Percentiles rank a stretch among this genome's conserved stretches.
phyloP scores from a whole-genome alignment of 2,329 filamentous ascomycete genomes.

The Grosmannia huntii region DNA sequence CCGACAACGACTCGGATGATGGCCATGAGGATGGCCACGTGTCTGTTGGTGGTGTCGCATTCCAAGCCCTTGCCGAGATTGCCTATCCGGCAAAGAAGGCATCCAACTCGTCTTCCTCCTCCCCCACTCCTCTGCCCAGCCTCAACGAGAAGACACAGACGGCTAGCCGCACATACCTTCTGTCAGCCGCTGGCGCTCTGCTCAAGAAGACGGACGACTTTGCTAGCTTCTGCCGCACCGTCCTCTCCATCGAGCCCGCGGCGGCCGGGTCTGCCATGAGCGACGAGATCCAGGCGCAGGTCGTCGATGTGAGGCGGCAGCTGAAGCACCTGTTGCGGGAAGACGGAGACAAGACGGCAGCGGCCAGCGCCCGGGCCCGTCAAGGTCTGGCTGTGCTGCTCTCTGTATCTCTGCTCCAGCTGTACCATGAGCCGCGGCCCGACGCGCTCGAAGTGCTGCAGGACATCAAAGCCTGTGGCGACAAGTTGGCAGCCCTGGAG shows the following conservation, averaged over 20 bases:
- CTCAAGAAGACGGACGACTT: slow-evolving; percentile 41
- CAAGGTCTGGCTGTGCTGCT: slow-evolving; percentile 70
- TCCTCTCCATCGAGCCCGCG: slow-evolving; percentile 38
- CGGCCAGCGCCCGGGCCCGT: slow-evolving; percentile 25
- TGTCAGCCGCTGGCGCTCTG: slow-evolving; percentile 45
- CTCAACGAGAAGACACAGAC: slow-evolving; percentile 41
- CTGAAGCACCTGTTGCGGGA: slow-evolving; percentile 32
- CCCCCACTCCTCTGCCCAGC: slow-evolving; percentile 21
- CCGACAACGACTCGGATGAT: slow-evolving; percentile 15
- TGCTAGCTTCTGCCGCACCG: slow-evolving; percentile 37
- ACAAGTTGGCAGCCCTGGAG: slow-evolving; percentile 38
- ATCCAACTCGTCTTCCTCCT: not conserved
- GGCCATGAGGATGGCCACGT: slow-evolving; percentile 16
- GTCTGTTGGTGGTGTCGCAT: slow-evolving; percentile 27
- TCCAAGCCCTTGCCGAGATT: slow-evolving; percentile 40
- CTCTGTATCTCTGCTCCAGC: slow-evolving; percentile 70
- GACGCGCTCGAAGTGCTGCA: slow-evolving; percentile 74
- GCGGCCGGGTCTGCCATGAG: slow-evolving; percentile 40
- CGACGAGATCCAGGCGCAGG: slow-evolving; percentile 38
- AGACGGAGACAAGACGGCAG: slow-evolving; percentile 31
- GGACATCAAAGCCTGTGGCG: slow-evolving; percentile 66
- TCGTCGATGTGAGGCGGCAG: slow-evolving; percentile 36
- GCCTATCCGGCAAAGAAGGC: slow-evolving; percentile 29
- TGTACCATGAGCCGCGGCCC: slow-evolving; percentile 70
- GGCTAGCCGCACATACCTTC: slow-evolving; percentile 42